Percentiles rank a stretch among this genome's conserved stretches.
These are phyloP conservation scores for Paraphoma chrysanthemicola DNA, from an alignment of 2,329 filamentous ascomycete genomes.

Conservation along the genomic window DNA sequence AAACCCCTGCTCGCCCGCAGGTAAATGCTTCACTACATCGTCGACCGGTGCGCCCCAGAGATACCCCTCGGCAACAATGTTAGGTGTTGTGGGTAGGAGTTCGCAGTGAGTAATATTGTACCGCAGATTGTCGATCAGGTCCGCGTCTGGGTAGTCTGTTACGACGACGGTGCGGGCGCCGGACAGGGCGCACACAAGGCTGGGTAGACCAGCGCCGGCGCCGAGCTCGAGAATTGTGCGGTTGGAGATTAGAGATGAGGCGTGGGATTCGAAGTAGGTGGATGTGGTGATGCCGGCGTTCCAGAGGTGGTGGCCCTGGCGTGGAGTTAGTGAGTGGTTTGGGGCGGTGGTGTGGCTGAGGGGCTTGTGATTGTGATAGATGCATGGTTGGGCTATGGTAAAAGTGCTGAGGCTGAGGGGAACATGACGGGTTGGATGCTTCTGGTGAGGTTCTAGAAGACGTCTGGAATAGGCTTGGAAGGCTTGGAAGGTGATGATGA, in stretches of 20 bases:
- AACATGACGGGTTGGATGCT: too few relatives aligned
- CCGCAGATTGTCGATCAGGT: conserved; percentile 80
- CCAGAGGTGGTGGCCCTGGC: conserved; percentile 82
- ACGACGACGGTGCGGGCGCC: conserved; percentile 74
- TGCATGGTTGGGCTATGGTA: too few relatives aligned
- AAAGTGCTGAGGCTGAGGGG: too few relatives aligned
- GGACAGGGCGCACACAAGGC: conserved; percentile 75
- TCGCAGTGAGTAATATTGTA: conserved; percentile 73
- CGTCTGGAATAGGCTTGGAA: background rate
- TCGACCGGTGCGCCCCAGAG: conserved; percentile 78
- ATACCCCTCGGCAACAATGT: conserved; percentile 66
- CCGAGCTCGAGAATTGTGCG: conserved; percentile 87
- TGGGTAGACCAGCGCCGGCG: conserved; percentile 84
- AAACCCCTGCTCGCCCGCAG: conserved; percentile 60
- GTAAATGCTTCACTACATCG: conserved; percentile 65
- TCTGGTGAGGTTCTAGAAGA: background rate
- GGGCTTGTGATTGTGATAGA: background rate
- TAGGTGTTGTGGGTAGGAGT: conserved; percentile 46
- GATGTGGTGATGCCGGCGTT: conserved; percentile 83
- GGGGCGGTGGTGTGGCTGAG: background rate
- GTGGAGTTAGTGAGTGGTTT: conserved; percentile 20
- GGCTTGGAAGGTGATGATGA: background rate
- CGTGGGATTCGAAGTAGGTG: conserved; percentile 75
- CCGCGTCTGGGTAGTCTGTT: conserved; percentile 87
- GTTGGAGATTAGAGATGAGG: conserved; percentile 64